These are phyloP conservation scores for Gryganskiella cystojenkinii DNA, from an alignment of 192 early-diverging fungal species.

Conservation along the genomic window DNA sequence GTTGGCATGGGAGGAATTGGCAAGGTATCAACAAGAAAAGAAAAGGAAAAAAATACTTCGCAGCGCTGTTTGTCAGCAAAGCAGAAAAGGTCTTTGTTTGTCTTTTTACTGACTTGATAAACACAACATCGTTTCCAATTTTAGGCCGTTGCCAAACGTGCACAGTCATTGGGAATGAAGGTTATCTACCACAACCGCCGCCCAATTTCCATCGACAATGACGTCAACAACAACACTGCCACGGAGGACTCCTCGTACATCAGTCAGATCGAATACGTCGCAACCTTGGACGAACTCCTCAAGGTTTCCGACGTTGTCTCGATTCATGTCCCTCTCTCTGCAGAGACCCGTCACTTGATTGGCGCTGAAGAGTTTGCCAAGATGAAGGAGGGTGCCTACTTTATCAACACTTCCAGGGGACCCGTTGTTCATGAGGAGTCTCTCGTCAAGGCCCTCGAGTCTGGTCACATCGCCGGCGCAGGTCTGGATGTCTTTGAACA, in stretches of 20 bases:
- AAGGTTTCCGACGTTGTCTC: conserved; percentile 29
- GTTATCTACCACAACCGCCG: conserved; percentile 50
- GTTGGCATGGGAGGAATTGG: conserved; percentile 72
- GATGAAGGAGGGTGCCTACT: conserved; percentile 50
- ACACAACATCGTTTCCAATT: too few relatives aligned
- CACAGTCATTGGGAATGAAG: conserved; percentile 56
- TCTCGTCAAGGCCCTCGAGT: conserved; percentile 43
- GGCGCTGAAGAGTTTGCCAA: conserved; percentile 28
- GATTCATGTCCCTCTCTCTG: conserved; percentile 50
- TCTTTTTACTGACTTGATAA: too few relatives aligned
- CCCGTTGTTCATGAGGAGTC: conserved; percentile 55
- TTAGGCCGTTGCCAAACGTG: conserved; percentile 60
- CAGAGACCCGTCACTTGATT: conserved; percentile 52
- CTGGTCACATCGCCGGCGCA: conserved; percentile 55
- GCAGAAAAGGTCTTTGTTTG: too few relatives aligned
- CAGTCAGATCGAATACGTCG: conserved; percentile 32
- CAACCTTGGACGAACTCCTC: conserved; percentile 36
- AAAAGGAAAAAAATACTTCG: too few relatives aligned
- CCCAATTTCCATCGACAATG: conserved; percentile 6
- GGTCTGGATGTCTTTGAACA: conserved; percentile 63
- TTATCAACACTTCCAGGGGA: conserved; percentile 59
- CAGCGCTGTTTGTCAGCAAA: too few relatives aligned
- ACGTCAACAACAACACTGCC: neutral
- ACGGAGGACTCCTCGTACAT: conserved; percentile 28
- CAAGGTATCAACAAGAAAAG: neutral